Evolutionary conservation across 768 basidiomycete genomes (phyloP).

Genomic region (Tulasnella calospora): DNA sequence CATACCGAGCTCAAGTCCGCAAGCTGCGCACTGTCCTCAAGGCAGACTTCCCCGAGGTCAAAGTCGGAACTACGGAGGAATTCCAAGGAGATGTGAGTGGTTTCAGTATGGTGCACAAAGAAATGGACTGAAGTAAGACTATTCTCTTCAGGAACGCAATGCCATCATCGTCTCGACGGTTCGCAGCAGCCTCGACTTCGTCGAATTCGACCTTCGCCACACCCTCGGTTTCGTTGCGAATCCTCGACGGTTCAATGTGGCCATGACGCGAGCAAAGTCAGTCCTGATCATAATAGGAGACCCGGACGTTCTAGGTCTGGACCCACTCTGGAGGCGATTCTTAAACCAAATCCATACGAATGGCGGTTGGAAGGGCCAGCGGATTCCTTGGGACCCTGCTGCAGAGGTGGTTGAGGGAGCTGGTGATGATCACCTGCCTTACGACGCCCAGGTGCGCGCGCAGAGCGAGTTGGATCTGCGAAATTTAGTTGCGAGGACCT

Average conservation of each 20-base stretch:
- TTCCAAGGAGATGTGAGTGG: conserved; percentile 40
- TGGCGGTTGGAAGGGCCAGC: conserved; percentile 4
- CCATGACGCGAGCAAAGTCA: conserved; percentile 7
- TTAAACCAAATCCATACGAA: conserved; percentile 14
- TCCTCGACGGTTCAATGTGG: conserved; percentile 24
- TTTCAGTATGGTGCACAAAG: too few species aligned
- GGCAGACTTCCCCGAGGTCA: background rate
- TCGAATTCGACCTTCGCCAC: conserved; percentile 20
- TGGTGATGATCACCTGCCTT: background rate
- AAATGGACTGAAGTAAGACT: too few species aligned
- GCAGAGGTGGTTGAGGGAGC: background rate
- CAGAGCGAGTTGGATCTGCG: background rate
- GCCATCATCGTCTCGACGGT: conserved; percentile 29
- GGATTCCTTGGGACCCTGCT: background rate
- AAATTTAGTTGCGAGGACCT: background rate
- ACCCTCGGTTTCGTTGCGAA: conserved; percentile 26
- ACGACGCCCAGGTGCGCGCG: background rate
- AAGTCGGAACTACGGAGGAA: conserved; percentile 27
- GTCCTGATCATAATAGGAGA: conserved; percentile 20
- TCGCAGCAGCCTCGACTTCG: conserved; percentile 10
- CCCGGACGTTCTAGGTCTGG: conserved; percentile 8
- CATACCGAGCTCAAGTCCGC: conserved; percentile 56
- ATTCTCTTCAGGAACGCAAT: conserved; percentile 24
- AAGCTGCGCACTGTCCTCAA: conserved; percentile 45
- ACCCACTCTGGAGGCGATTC: conserved; percentile 13